Evolutionary conservation across 2,329 filamentous ascomycete genomes (phyloP), one percentile per base, ranked within the genome.

Genomic region (Tolypocladium pustulatum): DNA sequence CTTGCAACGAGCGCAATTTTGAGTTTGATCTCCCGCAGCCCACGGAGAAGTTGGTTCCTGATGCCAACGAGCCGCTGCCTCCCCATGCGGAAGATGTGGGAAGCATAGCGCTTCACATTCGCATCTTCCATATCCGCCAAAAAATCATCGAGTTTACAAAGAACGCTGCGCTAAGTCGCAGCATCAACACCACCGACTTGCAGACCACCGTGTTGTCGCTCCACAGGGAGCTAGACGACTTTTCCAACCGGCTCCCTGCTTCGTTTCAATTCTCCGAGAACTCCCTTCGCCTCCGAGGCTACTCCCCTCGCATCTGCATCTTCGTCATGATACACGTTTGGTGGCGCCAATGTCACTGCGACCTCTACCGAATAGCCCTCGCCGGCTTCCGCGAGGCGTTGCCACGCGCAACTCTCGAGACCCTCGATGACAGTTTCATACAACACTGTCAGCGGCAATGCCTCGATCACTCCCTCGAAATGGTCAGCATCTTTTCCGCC

Each of bases 321-420:
- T 84, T 81, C 60, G 72, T 83, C 64, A 83, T 83, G 80, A 83
- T 83, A 12, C 81, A 84, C 61, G 73, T 84, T 10, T 81, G 78
- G 79, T 83, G 80, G 80, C 74, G 79, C 34, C 81, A 83, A 61
- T 84, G 81, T 59, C 76, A 83, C 63, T 80, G 80, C 62, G 81
- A 84, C 64, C 71, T 84, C 3, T 83, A 82, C 61, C 78, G 81
- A 1, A 72, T 83, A 8, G 79, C 76, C 2, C 71, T 84, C 9
- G 72, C 73, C 0, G 80, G 80, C 0, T 72, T 83, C 38, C 76
- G 78, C 25, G 81, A 83, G 41, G 77, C 80, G 0, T 69, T 83
- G 0, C 74, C 80, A 2, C 72, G 72, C 8, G 66, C 72, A 0
- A 71, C 72, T 15, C 69, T 82, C 12, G 73, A 73, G 56, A 74